Percentiles rank a stretch among this genome's conserved stretches.
These are phyloP conservation scores for Taphrina deformans DNA, from an alignment of 1,139 yeast genomes.

Conservation along the genomic window DNA sequence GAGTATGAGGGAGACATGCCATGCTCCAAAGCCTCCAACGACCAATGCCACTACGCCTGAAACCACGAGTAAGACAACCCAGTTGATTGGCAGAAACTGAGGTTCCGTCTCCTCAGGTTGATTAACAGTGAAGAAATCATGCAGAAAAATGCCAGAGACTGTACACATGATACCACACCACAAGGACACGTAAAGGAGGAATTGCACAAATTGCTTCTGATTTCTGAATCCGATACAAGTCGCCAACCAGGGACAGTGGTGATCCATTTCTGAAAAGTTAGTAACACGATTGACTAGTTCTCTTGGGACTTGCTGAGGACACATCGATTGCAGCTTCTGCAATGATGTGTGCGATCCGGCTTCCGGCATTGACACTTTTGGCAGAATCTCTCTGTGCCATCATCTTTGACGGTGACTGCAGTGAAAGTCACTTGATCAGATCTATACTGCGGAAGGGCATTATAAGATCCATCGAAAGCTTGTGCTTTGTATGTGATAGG, in stretches of 20 bases:
- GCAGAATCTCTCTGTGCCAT: conserved; percentile 34
- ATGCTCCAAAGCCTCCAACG: conserved; percentile 58
- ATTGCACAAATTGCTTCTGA: conserved; percentile 77
- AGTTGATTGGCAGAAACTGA: conserved; percentile 48
- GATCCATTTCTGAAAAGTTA: conserved; percentile 33
- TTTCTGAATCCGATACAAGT: conserved; percentile 80
- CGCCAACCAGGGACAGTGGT: conserved; percentile 77
- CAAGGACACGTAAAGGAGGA: conserved; percentile 58
- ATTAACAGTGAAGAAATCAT: conserved; percentile 25
- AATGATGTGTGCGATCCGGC: conserved; percentile 36
- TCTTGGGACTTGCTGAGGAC: conserved; percentile 32
- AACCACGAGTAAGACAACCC: conserved; percentile 61
- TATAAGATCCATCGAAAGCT: neutral
- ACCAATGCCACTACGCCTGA: conserved; percentile 66
- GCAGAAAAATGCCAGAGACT: conserved; percentile 4
- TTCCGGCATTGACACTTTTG: conserved; percentile 31
- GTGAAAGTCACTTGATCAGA: conserved; percentile 4
- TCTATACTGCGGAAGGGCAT: conserved; percentile 12
- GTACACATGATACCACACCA: conserved; percentile 49
- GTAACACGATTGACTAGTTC: too few species aligned
- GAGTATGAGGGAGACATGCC: conserved; percentile 58
- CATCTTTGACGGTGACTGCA: conserved; percentile 34
- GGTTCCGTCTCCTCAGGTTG: conserved; percentile 4
- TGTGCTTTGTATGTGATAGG: neutral
- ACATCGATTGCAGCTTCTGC: conserved; percentile 32